Evolutionary conservation across 192 early-diverging fungal genomes (phyloP).

Genomic region (Coemansia sp.): DNA sequence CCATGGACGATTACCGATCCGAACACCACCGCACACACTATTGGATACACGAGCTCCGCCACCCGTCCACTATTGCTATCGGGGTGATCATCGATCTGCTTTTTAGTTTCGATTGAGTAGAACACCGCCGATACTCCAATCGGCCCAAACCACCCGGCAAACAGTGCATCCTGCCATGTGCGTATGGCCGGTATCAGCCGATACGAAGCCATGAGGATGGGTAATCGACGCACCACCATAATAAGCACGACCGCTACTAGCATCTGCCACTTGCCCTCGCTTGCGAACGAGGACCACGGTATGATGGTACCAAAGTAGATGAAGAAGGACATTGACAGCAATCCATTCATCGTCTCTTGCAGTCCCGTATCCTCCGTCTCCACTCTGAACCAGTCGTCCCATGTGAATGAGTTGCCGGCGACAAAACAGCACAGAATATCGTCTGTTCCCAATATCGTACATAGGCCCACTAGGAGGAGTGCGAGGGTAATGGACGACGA

Average conservation of each 20-base stretch:
- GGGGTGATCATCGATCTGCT: conserved; percentile 29
- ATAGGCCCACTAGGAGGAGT: conserved; percentile 66
- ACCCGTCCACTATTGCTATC: conserved; percentile 18
- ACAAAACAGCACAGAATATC: conserved; percentile 77
- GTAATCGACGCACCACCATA: conserved; percentile 71
- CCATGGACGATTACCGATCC: conserved; percentile 82
- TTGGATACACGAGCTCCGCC: conserved; percentile 44
- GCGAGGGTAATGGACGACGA: conserved; percentile 78
- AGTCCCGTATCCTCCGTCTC: conserved; percentile 79
- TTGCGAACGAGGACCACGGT: conserved; percentile 67
- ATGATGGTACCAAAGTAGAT: conserved; percentile 81
- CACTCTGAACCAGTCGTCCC: conserved; percentile 90
- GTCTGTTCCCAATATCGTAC: conserved; percentile 70
- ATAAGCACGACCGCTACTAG: conserved; percentile 61
- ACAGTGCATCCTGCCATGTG: conserved; percentile 72
- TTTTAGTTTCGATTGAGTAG: conserved; percentile 55
- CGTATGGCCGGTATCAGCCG: conserved; percentile 66
- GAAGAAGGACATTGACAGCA: conserved; percentile 87
- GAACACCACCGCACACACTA: conserved; percentile 75
- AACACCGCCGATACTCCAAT: conserved; percentile 71
- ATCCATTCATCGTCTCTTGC: conserved; percentile 86
- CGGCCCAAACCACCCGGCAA: conserved; percentile 91
- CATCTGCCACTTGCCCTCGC: conserved; percentile 64
- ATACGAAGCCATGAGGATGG: conserved; percentile 63
- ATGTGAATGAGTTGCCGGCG: conserved; percentile 76